phyloP scores from a whole-genome alignment of 2,329 filamentous ascomycete species.

The Fusarium hainanense region DNA sequence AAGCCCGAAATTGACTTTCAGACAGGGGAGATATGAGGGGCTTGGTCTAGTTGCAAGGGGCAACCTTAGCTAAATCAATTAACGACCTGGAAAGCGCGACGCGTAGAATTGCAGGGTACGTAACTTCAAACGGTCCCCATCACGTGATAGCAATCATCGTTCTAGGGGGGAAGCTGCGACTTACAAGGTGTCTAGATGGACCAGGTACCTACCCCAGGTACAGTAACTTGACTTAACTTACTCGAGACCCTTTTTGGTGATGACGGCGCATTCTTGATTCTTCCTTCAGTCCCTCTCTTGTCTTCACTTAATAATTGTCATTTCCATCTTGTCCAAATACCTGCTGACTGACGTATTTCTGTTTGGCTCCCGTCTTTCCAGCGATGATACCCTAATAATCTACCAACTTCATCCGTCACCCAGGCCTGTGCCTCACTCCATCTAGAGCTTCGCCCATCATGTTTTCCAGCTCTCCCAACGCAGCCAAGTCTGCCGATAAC shows the following conservation, averaged over 20 bases:
- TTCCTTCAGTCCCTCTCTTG: constrained; percentile 14
- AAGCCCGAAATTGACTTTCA: constrained; percentile 27
- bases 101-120: constrained; percentile 29
- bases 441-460: constrained; percentile 56
- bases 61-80: constrained; percentile 31
- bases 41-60: constrained; percentile 40
- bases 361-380: constrained; percentile 37
- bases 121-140: constrained; percentile 12
- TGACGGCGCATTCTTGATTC: constrained; percentile 40
- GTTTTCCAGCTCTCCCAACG: constrained; percentile 65
- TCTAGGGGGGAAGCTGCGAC: constrained; percentile 38
- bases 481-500: constrained; percentile 74
- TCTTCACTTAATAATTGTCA: constrained; percentile 37
- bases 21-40: constrained; percentile 42
- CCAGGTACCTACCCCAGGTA: constrained; percentile 28
- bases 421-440: constrained; percentile 40
- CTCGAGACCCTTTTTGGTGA: constrained; percentile 33
- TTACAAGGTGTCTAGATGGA: constrained; percentile 36
- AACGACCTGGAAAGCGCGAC: constrained; percentile 42
- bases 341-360: constrained; percentile 23
- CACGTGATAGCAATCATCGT: constrained; percentile 28
- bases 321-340: constrained; percentile 21
- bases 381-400: constrained; percentile 64
- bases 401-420: constrained; percentile 48
- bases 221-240: constrained; percentile 4